A percentile compares a stretch with the other conserved stretches of the same genome.
Evolutionary conservation across 352 stramenopile genomes (phyloP).

Genomic region (Lagenidium giganteum): DNA sequence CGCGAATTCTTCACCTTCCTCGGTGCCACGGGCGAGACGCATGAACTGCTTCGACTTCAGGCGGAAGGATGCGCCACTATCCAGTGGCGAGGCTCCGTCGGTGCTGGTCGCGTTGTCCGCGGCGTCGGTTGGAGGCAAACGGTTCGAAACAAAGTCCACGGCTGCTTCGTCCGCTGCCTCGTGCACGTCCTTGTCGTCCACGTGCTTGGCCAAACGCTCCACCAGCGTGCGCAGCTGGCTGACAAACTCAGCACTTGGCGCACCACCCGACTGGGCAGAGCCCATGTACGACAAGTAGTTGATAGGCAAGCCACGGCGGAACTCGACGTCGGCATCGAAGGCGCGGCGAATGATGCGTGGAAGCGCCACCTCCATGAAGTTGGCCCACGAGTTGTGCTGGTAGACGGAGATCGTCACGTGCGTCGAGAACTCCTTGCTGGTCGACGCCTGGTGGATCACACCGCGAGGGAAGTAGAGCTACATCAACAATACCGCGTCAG

Average conservation of each 20-base stretch:
- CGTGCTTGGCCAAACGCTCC: slow-evolving; percentile 36
- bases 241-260: slow-evolving; percentile 30
- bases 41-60: slow-evolving; percentile 70
- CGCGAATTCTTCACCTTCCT: slow-evolving; percentile 58
- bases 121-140: slow-evolving; percentile 39
- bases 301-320: slow-evolving; percentile 68
- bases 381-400: slow-evolving; percentile 85
- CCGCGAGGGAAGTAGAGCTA: slow-evolving; percentile 83
- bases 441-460: slow-evolving; percentile 76
- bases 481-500: background rate
- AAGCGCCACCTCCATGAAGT: slow-evolving; percentile 80
- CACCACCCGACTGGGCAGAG: slow-evolving; percentile 44
- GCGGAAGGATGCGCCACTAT: slow-evolving; percentile 37
- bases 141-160: slow-evolving; percentile 71
- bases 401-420: slow-evolving; percentile 88
- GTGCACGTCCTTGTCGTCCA: slow-evolving; percentile 53
- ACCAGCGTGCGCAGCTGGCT: slow-evolving; percentile 43
- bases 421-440: slow-evolving; percentile 76
- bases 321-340: slow-evolving; percentile 71
- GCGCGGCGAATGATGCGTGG: slow-evolving; percentile 70
- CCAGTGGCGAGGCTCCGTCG: slow-evolving; percentile 44
- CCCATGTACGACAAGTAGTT: slow-evolving; percentile 72
- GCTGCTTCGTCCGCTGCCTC: slow-evolving; percentile 69
- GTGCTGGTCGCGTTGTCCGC: slow-evolving; percentile 10
- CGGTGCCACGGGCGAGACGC: slow-evolving; percentile 57